Evolutionary conservation across 768 basidiomycete species (phyloP).

Genomic region (Panaeolus papilionaceus): DNA sequence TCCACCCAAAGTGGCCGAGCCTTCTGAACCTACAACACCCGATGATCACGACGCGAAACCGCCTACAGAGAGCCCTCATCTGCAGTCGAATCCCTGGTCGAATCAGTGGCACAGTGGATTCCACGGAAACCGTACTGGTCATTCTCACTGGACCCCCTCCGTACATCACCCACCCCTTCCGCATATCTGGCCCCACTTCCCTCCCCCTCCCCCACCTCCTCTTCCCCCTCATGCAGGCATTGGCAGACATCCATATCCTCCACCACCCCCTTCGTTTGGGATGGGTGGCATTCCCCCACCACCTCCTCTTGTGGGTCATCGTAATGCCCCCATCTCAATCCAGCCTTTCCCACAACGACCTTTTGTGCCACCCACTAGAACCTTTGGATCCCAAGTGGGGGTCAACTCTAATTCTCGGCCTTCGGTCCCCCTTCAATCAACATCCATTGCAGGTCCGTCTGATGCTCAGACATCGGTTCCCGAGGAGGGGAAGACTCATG

Average conservation of each 20-base stretch:
- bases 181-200: not conserved
- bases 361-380: not conserved
- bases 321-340: conserved; percentile 24
- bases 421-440: not conserved
- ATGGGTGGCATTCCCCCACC: conserved; percentile 24
- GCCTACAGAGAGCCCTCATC: not conserved
- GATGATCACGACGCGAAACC: conserved; percentile 7
- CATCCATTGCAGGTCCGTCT: not conserved
- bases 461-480: conserved; percentile 32
- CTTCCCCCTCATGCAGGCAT: conserved; percentile 21
- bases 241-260: conserved; percentile 19
- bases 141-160: not conserved
- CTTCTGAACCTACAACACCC: not conserved
- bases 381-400: too few species aligned
- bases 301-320: conserved; percentile 28
- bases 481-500: conserved; percentile 31
- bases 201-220: conserved; percentile 13
- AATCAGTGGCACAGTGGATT: not conserved
- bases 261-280: conserved; percentile 22
- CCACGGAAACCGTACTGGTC: not conserved
- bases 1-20: conserved; percentile 5
- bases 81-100: not conserved
- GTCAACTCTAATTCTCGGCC: not conserved
- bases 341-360: conserved; percentile 13
- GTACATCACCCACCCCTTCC: conserved; percentile 14